Evolutionary conservation across 345 rosid species (phyloP).

Genomic region (Arabis alpina): DNA sequence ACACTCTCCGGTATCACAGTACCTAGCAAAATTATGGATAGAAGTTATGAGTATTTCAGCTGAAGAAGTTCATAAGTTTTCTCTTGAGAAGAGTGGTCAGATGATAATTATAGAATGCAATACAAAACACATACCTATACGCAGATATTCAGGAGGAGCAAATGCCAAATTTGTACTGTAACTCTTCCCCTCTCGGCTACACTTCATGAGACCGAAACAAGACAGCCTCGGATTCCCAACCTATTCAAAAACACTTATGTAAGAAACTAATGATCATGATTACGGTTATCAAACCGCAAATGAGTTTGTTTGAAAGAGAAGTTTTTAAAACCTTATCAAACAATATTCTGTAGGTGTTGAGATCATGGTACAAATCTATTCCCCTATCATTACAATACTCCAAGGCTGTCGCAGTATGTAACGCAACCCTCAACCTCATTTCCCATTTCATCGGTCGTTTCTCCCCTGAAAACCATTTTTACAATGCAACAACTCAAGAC

Average conservation of each 20-base stretch:
- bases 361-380: constrained; percentile 88
- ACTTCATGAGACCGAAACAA: constrained; percentile 95
- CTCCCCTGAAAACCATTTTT: constrained; percentile 66
- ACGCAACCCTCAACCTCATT: constrained; percentile 92
- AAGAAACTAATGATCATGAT: constrained; percentile 1
- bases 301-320: background rate
- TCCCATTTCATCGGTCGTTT: constrained; percentile 98
- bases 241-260: constrained; percentile 42
- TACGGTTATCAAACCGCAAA: background rate
- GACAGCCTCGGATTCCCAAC: constrained; percentile 94
- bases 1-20: constrained; percentile 92
- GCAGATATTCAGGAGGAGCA: constrained; percentile 95
- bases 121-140: constrained; percentile 58
- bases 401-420: constrained; percentile 77
- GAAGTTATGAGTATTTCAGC: constrained; percentile 26
- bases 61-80: background rate
- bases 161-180: constrained; percentile 96
- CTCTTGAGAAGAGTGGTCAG: background rate
- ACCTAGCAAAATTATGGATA: constrained; percentile 57
- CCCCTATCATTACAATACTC: constrained; percentile 86
- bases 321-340: constrained; percentile 68
- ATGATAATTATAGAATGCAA: background rate
- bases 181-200: constrained; percentile 93
- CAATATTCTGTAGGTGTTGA: constrained; percentile 87
- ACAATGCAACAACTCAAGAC: background rate